Percentiles rank a stretch among this genome's conserved stretches.
Conservation (phyloP, 345 rosid genomes). For the Hibiscus syriacus region DNA sequence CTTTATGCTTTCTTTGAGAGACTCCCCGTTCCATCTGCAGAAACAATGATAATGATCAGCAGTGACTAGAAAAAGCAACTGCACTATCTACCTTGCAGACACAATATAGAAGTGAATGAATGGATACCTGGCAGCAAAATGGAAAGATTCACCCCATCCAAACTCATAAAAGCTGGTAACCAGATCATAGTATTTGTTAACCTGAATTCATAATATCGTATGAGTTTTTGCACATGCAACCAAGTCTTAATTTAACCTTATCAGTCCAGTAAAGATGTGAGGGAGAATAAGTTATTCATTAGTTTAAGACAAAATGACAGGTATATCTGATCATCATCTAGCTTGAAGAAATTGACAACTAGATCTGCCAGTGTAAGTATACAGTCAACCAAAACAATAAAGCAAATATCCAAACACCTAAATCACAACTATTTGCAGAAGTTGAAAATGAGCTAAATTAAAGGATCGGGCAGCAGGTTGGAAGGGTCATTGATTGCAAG, state of each 20-base stretch:
- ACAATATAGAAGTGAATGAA: constrained; percentile 3
- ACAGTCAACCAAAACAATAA: neutral
- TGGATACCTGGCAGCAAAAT: constrained; percentile 82
- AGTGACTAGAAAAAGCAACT: neutral
- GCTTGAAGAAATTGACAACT: neutral
- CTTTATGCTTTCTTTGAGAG: constrained; percentile 87
- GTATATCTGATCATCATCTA: neutral
- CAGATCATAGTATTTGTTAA: constrained; percentile 91
- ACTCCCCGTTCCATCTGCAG: constrained; percentile 79
- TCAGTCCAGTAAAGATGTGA: neutral
- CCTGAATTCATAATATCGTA: constrained; percentile 36
- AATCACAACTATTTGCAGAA: neutral
- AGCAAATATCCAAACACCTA: neutral
- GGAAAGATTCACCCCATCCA: constrained; percentile 99
- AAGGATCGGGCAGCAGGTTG: neutral
- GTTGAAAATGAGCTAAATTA: neutral
- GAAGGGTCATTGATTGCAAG: too few relatives aligned
- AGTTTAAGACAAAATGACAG: neutral
- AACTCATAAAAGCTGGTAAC: constrained; percentile 94
- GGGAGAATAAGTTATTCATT: neutral
- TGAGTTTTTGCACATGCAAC: neutral
- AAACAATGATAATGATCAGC: constrained; percentile 9
- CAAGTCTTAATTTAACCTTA: neutral
- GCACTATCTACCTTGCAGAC: neutral
- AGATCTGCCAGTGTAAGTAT: neutral